Evolutionary conservation across 805 yeast genomes (phyloP), one percentile per base, ranked within the genome.

Genomic region (Myxozyma nipponensis): DNA sequence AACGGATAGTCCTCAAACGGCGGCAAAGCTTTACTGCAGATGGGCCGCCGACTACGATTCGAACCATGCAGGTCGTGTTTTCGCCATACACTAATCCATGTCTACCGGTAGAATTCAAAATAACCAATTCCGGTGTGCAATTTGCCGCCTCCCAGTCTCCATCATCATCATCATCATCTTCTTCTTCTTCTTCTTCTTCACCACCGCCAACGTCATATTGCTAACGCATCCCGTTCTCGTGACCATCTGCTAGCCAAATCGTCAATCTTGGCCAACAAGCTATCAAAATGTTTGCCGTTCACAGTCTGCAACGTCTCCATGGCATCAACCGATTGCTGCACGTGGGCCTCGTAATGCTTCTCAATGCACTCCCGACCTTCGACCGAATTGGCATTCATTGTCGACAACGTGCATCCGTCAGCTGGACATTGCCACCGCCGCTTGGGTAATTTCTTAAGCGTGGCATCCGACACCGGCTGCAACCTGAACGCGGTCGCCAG

Each of bases 21-120:
- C 34, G 57, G 19, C 53, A 55, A 32, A 43, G 49, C 10, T 47
- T 41, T 3, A 49, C 45, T 17, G 54, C 48, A 3, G 48, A 50
- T n/a, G 62, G 50, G 42, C 55, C 17, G 37, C 42, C 30, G 13
- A 21, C 21, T 62, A 21, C 50, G 57, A 4, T 59, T 56, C 66
- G 77, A 56, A 65, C 62, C 3, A 49, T 75, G 32, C 67, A 69
- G 43, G 59, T 75, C 22, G 74, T 75, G 2, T 77, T 67, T 57
- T 74, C 79, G 5, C 65, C 72, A 1, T 65, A 60, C 49, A 62
- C 7, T 9, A 28, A 28, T 57, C 35, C 35, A 13, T 39, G 39
- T 9, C 21, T 10, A 23, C 49, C n/a, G 2, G 32, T 63, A 4
- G 59, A 58, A 34, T 68, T 66, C 50, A 57, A 63, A 28, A 64